Conservation (phyloP, 305 asterid species). For the Monarda citriodora region DNA sequence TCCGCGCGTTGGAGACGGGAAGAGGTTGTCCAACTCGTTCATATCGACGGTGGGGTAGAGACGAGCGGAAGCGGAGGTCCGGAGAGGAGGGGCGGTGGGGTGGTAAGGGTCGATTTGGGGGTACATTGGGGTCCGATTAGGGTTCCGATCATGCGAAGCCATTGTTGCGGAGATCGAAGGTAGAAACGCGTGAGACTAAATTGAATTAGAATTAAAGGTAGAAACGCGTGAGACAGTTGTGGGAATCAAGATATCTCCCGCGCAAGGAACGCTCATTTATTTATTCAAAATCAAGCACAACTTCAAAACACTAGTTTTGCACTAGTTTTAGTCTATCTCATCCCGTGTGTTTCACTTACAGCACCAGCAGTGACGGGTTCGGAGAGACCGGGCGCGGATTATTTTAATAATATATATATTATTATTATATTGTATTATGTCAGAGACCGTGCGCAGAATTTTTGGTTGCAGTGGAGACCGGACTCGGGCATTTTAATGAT, state of each 20-base stretch:
- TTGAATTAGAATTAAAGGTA: neutral
- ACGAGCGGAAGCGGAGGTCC: slow-evolving; percentile 28
- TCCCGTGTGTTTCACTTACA: too few relatives aligned
- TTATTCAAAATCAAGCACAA: too few relatives aligned
- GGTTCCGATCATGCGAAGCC: slow-evolving; percentile 54
- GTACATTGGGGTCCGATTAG: slow-evolving; percentile 51
- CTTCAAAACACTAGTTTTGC: too few relatives aligned
- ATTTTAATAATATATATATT: too few relatives aligned
- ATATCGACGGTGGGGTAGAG: slow-evolving; percentile 69
- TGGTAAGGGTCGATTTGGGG: slow-evolving; percentile 43
- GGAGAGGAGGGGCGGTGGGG: slow-evolving; percentile 28
- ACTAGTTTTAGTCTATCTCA: too few relatives aligned
- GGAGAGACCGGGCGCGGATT: too few relatives aligned
- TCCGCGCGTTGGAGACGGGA: slow-evolving; percentile 29
- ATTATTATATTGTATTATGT: too few relatives aligned
- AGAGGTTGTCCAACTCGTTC: slow-evolving; percentile 41
- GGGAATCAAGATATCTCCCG: slow-evolving; percentile 20
- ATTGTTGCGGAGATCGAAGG: slow-evolving; percentile 28
- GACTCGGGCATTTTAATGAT: too few relatives aligned
- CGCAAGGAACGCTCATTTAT: slow-evolving; percentile 13
- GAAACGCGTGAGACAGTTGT: slow-evolving; percentile 14
- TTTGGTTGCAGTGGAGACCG: too few relatives aligned
- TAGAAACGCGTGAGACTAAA: neutral
- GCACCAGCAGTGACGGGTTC: too few relatives aligned
- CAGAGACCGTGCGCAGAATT: too few relatives aligned